Evolutionary conservation across 169 alveolate genomes (phyloP).

Genomic region (Perkinsus marinus): DNA sequence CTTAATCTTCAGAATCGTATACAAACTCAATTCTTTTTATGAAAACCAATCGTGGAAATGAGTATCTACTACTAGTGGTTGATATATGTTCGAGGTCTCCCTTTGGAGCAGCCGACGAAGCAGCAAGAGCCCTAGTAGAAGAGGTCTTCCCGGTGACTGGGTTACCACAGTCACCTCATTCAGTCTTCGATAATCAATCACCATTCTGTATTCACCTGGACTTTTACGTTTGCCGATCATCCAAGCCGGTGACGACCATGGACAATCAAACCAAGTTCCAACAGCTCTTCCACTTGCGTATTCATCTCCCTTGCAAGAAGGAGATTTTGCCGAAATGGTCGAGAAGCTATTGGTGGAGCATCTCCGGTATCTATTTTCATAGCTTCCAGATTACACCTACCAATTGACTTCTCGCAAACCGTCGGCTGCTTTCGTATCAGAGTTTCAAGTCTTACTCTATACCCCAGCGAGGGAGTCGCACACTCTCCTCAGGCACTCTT

Average conservation of each 20-base stretch:
- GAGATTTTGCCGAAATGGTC: no score
- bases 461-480: background rate
- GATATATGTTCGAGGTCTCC: background rate
- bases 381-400: background rate
- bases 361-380: background rate
- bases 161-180: no score
- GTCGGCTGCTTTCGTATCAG: background rate
- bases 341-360: background rate
- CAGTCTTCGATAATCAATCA: background rate
- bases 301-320: no score
- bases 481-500: no score
- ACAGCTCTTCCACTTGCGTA: background rate
- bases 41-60: background rate
- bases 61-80: background rate
- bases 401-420: background rate
- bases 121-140: background rate
- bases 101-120: background rate
- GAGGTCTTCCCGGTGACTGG: background rate
- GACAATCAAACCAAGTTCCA: background rate
- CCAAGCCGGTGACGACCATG: background rate
- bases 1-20: no score
- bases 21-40: no score
- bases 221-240: background rate
- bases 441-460: background rate
- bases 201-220: background rate